A percentile compares a stretch with the other conserved stretches of the same genome.
Evolutionary conservation across 768 basidiomycete species (phyloP).

Genomic region (Chalciporus piperatus): DNA sequence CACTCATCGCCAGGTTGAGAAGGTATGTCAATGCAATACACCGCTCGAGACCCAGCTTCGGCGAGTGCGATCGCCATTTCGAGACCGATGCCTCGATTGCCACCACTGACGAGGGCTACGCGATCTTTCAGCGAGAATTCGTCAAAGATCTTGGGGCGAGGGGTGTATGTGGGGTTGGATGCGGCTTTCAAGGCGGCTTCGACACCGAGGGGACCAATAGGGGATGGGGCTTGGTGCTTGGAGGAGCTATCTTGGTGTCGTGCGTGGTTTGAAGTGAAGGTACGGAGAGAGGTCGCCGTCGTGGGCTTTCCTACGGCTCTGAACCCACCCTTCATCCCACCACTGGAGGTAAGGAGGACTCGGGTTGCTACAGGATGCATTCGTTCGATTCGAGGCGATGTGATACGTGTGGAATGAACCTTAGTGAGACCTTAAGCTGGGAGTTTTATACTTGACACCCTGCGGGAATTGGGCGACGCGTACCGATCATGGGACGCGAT

Average conservation of each 20-base stretch:
- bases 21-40: conserved; percentile 70
- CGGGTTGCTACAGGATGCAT: not conserved
- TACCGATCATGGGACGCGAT: not conserved
- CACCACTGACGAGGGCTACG: conserved; percentile 62
- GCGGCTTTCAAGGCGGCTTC: conserved; percentile 50
- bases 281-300: not conserved
- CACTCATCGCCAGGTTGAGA: conserved; percentile 55
- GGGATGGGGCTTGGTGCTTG: conserved; percentile 45
- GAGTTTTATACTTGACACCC: not conserved
- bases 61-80: conserved; percentile 76
- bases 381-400: not conserved
- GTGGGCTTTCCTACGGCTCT: not conserved
- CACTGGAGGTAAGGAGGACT: not conserved
- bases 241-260: not conserved
- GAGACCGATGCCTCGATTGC: conserved; percentile 69
- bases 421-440: too few relatives aligned
- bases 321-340: not conserved
- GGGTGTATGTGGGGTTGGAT: conserved; percentile 30
- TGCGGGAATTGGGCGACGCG: not conserved
- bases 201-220: conserved; percentile 62
- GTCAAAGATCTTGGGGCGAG: conserved; percentile 52
- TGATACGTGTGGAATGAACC: not conserved
- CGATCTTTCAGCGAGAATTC: conserved; percentile 57
- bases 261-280: not conserved
- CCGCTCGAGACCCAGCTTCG: conserved; percentile 67